phyloP scores from a whole-genome alignment of 163 green algal genomes.

The Trebouxia gelatinosa region DNA sequence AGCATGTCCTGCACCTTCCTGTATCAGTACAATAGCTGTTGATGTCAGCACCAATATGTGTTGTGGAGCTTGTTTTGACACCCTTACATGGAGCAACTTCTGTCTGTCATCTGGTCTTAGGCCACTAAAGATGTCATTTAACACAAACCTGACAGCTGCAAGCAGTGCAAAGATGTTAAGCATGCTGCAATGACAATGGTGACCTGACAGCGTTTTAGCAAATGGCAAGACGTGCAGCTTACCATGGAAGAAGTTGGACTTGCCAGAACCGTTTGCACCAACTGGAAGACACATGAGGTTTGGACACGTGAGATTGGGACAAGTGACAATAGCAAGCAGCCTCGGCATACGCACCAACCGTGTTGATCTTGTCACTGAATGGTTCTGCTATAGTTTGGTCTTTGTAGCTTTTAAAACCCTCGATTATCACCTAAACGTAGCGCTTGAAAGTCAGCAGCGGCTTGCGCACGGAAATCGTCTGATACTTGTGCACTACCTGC shows the following conservation, averaged over 20 bases:
- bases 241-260: conserved; percentile 99
- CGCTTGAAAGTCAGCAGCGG: no score
- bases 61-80: background rate
- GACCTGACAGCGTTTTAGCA: background rate
- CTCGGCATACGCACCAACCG: conserved; percentile 80
- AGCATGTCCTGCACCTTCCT: conserved; percentile 92
- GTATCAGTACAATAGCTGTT: no score
- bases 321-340: background rate
- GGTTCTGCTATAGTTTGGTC: conserved; percentile 85
- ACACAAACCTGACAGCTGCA: conserved; percentile 96
- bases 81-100: conserved; percentile 88
- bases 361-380: conserved; percentile 89
- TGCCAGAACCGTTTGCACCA: conserved; percentile 95
- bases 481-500: no score
- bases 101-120: conserved; percentile 84
- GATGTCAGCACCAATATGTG: no score
- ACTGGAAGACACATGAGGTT: conserved; percentile 58
- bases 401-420: conserved; percentile 98
- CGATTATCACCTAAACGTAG: conserved; percentile 80
- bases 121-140: conserved; percentile 85
- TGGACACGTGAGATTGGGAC: background rate
- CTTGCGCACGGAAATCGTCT: no score
- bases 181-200: background rate
- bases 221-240: conserved; percentile 22
- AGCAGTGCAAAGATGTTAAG: no score